Base-by-base conservation (phyloP, 805 yeast genomes). In the Diddensiella transvaalensis region DNA sequence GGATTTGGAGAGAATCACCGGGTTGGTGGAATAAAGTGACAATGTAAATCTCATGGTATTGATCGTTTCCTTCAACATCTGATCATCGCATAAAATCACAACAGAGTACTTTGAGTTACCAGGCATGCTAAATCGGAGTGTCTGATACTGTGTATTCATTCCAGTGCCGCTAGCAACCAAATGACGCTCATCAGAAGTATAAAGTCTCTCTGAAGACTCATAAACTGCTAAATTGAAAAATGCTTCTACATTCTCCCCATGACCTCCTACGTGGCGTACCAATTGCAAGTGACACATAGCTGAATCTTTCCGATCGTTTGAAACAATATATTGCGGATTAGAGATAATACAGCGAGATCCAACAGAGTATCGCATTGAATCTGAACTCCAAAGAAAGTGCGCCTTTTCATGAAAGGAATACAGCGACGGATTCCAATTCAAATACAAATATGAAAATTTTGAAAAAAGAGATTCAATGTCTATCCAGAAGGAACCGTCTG, bases 351-450 rank as follows among this genome's bases (percentile, higher is more conserved):
- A 36, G 13, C 33, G 13, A n/a, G 46, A 29, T n/a, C 11, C 19
- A 5, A n/a, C 22, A 21, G 32, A n/a, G 19, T 32, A 44, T 22
- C 21, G 24, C 18, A 49, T 47, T 8, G 50, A 45, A 24, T 61
- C 61, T 51, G 67, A 71, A 13, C 60, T 62, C 41, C 56, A 48
- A 5, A 50, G 52, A 50, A 66, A 69, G 40, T 64, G 62, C n/a
- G 60, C 46, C 2, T 47, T 40, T 1, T 55, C 53, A 21, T 60
- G 59, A 33, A 44, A 39, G 2, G 44, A 22, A 32, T 68, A 70
- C 3, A 58, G 53, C 0, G 42, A 23, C 0, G 80, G 75, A 49
- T 79, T 71, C 91, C 95, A 85, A 60, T 82, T 85, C 35, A 87
- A 49, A 60, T 87, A 87, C 2, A 85, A 50, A 3, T 72, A 71